Evolutionary conservation across 352 stramenopile species (phyloP), one percentile per base, ranked within the genome.

Genomic region (Globisporangium echinulatum): DNA sequence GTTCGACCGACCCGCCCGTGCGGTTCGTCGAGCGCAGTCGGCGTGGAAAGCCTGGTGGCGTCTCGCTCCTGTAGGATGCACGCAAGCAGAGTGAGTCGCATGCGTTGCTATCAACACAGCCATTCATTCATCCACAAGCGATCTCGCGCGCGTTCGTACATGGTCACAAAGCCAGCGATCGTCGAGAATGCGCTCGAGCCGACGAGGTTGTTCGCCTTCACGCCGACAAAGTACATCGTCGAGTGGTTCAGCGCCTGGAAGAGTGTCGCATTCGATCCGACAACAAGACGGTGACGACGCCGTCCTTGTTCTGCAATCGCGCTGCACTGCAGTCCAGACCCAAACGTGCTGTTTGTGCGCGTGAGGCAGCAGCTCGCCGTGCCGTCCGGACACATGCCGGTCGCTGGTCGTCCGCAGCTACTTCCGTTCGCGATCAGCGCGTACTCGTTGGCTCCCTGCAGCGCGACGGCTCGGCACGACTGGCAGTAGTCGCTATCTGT

Each of bases 141-240:
- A 33, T 33, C 25, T 3, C 25, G 25, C 25, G 25, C 42, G 42
- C 42, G 7, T n/a, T 25, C 46, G 46, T 64, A 88, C 77, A 48
- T 68, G 33, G 77, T 87, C 47, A 52, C 54, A 3, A 87, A 50
- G 4, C 64, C 69, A 1, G 63, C 49, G 15, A 81, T 63, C 0
- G 47, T 52, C 8, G 75, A 83, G 7, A 63, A 58, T 1, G 6
- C 19, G 38, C 80, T 81, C 8, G 38, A 58, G 33, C 77, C 80
- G 9, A 74, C 62, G 9, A 50, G 36, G 53, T 79, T 88, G 38
- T 68, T 74, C 1, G 69, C 75, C 71, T 75, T 69, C 0, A 88
- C 72, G 19, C 72, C 74, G 49, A 85, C 69, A 52, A 72, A 82
- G 46, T 88, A 90, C 2, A 52, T 66, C 10, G 77, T 74, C 7